Percentiles rank a stretch among this genome's conserved stretches.
Evolutionary conservation across 352 stramenopile genomes (phyloP).

Genomic region (Thalassiosira ordinaria): DNA sequence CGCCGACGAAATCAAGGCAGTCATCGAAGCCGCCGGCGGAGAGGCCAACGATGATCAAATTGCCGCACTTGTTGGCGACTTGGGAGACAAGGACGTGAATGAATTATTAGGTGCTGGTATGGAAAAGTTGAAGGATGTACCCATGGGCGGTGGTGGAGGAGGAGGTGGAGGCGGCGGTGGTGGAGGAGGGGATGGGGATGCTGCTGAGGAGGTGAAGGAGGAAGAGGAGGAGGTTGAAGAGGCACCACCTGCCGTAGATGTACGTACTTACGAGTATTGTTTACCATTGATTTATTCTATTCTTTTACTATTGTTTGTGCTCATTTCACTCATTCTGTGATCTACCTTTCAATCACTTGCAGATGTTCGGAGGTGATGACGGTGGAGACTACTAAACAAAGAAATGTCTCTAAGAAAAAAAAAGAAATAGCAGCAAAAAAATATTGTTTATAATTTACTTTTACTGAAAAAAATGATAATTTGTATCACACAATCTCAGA

Average conservation of each 20-base stretch:
- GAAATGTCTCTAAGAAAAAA: too few species aligned
- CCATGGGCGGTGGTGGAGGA: constrained; percentile 81
- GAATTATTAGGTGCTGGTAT: constrained; percentile 82
- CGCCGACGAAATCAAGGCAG: constrained; percentile 90
- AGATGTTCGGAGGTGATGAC: too few species aligned
- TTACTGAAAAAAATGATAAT: too few species aligned
- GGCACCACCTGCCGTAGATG: constrained; percentile 58
- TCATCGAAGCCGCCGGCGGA: constrained; percentile 91
- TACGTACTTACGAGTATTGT: too few species aligned
- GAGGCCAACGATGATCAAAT: constrained; percentile 89
- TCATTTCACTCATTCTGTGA: too few species aligned
- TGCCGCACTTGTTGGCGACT: constrained; percentile 63
- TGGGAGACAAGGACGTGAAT: constrained; percentile 86
- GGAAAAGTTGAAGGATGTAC: constrained; percentile 87
- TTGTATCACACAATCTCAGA: too few species aligned
- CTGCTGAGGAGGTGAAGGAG: constrained; percentile 60
- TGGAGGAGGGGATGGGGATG: constrained; percentile 61
- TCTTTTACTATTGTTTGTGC: too few species aligned
- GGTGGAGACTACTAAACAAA: too few species aligned
- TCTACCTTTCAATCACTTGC: too few species aligned
- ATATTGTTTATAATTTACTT: too few species aligned
- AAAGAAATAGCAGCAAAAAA: too few species aligned
- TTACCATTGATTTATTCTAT: too few species aligned
- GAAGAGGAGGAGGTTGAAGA: constrained; percentile 78
- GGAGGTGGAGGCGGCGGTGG: constrained; percentile 65